A percentile compares a stretch with the other conserved stretches of the same genome.
Evolutionary conservation across 192 early-diverging fungal genomes (phyloP).

Genomic region (Backusella australiensis): DNA sequence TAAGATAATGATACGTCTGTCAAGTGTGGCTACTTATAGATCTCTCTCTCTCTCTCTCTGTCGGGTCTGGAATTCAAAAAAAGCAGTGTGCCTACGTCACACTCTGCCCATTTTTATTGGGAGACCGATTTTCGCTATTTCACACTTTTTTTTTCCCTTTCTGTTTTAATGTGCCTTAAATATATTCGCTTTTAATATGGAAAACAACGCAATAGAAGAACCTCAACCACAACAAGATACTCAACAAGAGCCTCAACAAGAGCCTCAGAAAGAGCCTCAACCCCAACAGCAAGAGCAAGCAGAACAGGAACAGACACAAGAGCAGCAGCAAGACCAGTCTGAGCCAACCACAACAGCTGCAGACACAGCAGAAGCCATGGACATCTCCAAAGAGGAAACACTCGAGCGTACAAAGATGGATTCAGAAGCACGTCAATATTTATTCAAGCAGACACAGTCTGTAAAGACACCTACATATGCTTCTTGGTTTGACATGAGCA

Average conservation of each 20-base stretch:
- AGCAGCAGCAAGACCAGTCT: neutral
- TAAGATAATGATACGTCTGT: too few species aligned
- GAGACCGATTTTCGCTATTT: too few species aligned
- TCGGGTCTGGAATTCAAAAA: too few species aligned
- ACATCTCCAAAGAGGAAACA: neutral
- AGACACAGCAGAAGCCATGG: neutral
- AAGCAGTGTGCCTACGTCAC: neutral
- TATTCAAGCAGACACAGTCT: conserved; percentile 69
- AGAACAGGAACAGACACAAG: neutral
- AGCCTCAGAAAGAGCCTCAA: neutral
- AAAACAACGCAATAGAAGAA: neutral
- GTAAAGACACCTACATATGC: conserved; percentile 85
- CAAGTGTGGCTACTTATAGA: too few species aligned
- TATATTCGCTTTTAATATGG: neutral
- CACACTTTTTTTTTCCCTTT: too few species aligned
- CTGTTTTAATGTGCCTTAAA: neutral
- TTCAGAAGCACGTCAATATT: conserved; percentile 64
- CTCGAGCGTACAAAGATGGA: conserved; percentile 35
- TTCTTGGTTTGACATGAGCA: conserved; percentile 86
- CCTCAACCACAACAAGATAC: neutral
- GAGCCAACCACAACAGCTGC: neutral
- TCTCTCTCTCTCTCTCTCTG: too few species aligned
- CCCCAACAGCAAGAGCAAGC: neutral
- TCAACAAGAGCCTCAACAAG: neutral
- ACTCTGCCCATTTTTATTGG: neutral